Evolutionary conservation across 441 rosid species (phyloP).

Genomic region (Croton laevigatus): DNA sequence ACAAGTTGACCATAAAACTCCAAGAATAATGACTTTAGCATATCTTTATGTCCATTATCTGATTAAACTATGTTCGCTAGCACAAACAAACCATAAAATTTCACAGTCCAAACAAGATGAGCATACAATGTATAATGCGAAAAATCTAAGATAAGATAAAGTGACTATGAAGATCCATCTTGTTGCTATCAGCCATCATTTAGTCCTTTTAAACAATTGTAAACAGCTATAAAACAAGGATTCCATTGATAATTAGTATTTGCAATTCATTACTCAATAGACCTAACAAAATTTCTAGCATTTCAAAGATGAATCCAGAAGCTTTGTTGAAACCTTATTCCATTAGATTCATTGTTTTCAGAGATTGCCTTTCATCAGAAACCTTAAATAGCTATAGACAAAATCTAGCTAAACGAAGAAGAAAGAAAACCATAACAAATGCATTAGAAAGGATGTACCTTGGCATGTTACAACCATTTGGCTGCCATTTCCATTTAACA

Average conservation of each 20-base stretch:
- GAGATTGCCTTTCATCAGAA: neutral
- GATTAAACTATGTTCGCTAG: slow-evolving; percentile 7
- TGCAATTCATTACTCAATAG: neutral
- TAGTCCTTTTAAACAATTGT: neutral
- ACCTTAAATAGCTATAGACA: neutral
- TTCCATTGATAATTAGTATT: neutral
- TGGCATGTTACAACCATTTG: slow-evolving; percentile 60
- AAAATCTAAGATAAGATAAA: neutral
- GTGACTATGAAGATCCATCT: neutral
- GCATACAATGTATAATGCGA: neutral
- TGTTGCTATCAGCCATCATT: slow-evolving; percentile 7
- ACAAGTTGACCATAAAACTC: neutral
- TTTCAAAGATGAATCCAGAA: neutral
- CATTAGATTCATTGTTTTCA: neutral
- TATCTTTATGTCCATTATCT: neutral
- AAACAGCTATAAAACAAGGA: neutral
- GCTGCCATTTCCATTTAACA: slow-evolving; percentile 66
- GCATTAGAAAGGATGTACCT: slow-evolving; percentile 35
- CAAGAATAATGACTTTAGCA: neutral
- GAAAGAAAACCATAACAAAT: neutral
- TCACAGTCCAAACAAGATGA: neutral
- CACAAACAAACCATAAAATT: neutral
- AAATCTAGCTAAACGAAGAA: neutral
- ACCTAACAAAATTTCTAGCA: neutral
- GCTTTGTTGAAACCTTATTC: neutral